phyloP scores from a whole-genome alignment of 2,329 filamentous ascomycete genomes.

The Shiraia bambusicola region DNA sequence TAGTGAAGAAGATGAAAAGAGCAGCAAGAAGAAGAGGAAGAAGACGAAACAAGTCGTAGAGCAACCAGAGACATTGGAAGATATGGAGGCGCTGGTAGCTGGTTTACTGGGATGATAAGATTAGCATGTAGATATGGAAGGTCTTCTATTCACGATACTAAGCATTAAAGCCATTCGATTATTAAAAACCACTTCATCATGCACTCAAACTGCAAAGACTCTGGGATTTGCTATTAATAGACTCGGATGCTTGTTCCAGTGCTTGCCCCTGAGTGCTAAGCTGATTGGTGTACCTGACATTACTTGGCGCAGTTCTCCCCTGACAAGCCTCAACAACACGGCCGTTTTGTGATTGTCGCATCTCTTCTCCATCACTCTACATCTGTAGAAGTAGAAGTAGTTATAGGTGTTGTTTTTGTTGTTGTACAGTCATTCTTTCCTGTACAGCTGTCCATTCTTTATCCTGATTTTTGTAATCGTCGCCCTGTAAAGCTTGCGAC shows the following conservation, averaged over 20 bases:
- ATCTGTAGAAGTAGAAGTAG: too few relatives aligned
- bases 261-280: conserved; percentile 1
- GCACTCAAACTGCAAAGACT: too few relatives aligned
- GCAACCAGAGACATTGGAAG: conserved; percentile 76
- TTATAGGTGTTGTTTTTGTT: too few relatives aligned
- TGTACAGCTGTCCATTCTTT: conserved; percentile 17
- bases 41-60: conserved; percentile 60
- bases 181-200: too few relatives aligned
- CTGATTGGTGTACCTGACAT: conserved; percentile 22
- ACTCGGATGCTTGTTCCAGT: conserved; percentile 3
- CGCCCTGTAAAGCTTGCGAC: conserved; percentile 9
- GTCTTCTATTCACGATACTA: too few relatives aligned
- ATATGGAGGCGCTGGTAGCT: conserved; percentile 74
- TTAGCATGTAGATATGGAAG: too few relatives aligned
- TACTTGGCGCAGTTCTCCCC: conserved; percentile 27
- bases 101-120: conserved; percentile 60
- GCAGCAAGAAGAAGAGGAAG: conserved; percentile 44
- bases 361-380: conserved; percentile 18
- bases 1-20: conserved; percentile 53
- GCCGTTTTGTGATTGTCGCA: conserved; percentile 1
- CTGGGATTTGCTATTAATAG: too few relatives aligned
- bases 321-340: conserved; percentile 21
- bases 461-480: conserved; percentile 7
- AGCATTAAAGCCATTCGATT: too few relatives aligned
- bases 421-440: conserved; percentile 29